Evolutionary conservation across 768 basidiomycete species (phyloP).

Genomic region (Suillus paluster): DNA sequence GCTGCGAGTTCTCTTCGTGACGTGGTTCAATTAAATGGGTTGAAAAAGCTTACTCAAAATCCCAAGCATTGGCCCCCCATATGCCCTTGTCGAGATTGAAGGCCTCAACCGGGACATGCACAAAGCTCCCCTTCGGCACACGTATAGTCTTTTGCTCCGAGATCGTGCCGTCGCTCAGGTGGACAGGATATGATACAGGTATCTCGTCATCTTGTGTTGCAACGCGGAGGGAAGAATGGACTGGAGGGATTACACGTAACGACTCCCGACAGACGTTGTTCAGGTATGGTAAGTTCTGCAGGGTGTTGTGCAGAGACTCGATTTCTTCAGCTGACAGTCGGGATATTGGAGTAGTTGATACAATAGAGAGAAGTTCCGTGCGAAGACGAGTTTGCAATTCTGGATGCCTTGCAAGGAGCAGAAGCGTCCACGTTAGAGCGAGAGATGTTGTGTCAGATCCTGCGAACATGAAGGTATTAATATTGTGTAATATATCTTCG

Average conservation of each 20-base stretch:
- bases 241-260: slow-evolving; percentile 77
- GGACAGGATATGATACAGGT: slow-evolving; percentile 70
- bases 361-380: slow-evolving; percentile 60
- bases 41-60: slow-evolving; percentile 63
- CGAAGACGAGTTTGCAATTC: slow-evolving; percentile 73
- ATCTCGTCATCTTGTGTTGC: slow-evolving; percentile 80
- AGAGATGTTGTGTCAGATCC: slow-evolving; percentile 89
- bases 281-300: slow-evolving; percentile 70
- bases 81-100: slow-evolving; percentile 78
- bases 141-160: slow-evolving; percentile 47
- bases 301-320: slow-evolving; percentile 55
- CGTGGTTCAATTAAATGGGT: background rate
- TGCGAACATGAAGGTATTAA: slow-evolving; percentile 90
- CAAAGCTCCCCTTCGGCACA: slow-evolving; percentile 70
- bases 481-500: slow-evolving; percentile 82
- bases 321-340: slow-evolving; percentile 66
- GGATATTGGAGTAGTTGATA: slow-evolving; percentile 44
- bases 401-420: slow-evolving; percentile 70
- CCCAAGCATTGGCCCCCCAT: slow-evolving; percentile 85
- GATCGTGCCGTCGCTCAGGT: slow-evolving; percentile 49
- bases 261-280: slow-evolving; percentile 79
- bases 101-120: slow-evolving; percentile 80
- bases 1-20: slow-evolving; percentile 39
- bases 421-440: slow-evolving; percentile 83
- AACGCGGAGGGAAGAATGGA: slow-evolving; percentile 81